phyloP scores from a whole-genome alignment of 176 grass and related monocot genomes.

The Poa pratensis region DNA sequence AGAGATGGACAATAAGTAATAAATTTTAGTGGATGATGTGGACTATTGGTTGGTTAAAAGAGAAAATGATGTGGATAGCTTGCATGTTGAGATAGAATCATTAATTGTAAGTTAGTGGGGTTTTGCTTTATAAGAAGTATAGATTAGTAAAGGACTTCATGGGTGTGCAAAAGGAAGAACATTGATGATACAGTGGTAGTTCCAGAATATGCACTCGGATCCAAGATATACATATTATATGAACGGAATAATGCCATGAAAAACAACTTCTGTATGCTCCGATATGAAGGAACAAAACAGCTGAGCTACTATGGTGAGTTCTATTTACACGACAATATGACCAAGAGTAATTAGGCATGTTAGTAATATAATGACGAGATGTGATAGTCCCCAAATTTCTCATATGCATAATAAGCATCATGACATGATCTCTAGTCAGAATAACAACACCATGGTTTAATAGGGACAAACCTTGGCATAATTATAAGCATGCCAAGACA shows the following conservation, averaged over 20 bases:
- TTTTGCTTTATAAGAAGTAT: no score
- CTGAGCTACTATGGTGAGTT: conserved; percentile 19
- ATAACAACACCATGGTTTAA: conserved; percentile 4
- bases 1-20: no score
- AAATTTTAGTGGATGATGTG: no score
- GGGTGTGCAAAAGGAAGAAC: conserved; percentile 32
- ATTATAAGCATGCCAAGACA: conserved; percentile 98
- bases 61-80: no score
- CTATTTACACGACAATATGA: background rate
- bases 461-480: conserved; percentile 83
- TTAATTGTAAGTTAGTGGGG: no score
- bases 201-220: conserved; percentile 14
- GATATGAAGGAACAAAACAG: conserved; percentile 37
- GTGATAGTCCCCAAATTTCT: conserved; percentile 26
- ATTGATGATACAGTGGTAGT: background rate
- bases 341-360: background rate
- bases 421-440: background rate
- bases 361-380: conserved; percentile 14
- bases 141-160: background rate
- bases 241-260: background rate
- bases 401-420: conserved; percentile 28
- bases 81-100: no score
- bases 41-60: no score
- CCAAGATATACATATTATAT: background rate
- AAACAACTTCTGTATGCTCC: conserved; percentile 25